Base-by-base conservation (phyloP, 2,329 filamentous ascomycete species). In the Colletotrichum navitas region DNA sequence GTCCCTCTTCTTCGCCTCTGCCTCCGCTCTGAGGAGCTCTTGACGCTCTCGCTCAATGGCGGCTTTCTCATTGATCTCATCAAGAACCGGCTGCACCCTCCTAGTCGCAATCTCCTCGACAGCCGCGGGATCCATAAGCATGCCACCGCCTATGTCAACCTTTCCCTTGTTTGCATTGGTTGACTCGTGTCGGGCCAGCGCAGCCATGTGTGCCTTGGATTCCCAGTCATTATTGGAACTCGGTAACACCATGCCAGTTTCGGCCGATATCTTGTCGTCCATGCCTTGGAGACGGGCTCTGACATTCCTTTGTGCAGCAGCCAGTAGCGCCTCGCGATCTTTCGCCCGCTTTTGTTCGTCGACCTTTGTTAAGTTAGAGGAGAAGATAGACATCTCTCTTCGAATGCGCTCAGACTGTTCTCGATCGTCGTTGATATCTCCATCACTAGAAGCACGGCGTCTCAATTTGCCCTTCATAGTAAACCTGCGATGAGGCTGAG, bases 241-340 rank as follows among this genome's bases (percentile, higher is more conserved):
- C 16, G 92, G 89, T 0, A 90, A 89, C 36, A 92, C 86, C 78
- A 92, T 91, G 68, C 94, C 94, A 1, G 93, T 95, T 64, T 95
- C 88, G 18, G 89, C 86, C 75, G 91, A 94, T 16, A 97, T 89
- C 76, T 90, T 91, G 79, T 95, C 90, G 72, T 98, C 95, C 85
- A 98, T 94, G 51, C 88, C 89, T 72, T 93, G 90, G 75, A 98
- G 88, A 52, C 89, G 90, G 26, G 91, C 90, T 74, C 91, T 90
- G n/a, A 98, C 95, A 75, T 97, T 97, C 55, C 92, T 90, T 78
- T 95, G 93, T 1, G 95, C 95, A 3, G 91, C 90, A 12, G 92
- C 92, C 74, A 97, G 85, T 1, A 98, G 84, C 1, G 88, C 86
- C 66, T 93, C 92, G 16, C 94, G 91, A 76, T 97, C 95, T 54